Evolutionary conservation across 2,329 filamentous ascomycete species (phyloP).

Genomic region (Chaetomium globosum): DNA sequence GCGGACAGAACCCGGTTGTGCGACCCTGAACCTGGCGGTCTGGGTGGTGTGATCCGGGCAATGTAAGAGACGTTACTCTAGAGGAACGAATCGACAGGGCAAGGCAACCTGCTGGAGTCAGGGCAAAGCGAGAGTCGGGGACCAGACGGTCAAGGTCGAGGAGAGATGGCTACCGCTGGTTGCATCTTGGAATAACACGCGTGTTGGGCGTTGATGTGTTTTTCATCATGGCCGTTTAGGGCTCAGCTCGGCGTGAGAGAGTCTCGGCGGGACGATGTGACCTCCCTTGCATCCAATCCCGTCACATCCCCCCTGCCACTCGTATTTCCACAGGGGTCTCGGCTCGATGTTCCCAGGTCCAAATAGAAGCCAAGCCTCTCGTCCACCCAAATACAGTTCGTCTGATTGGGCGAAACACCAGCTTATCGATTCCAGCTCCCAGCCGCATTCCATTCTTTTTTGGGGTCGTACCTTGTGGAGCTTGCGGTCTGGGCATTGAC

Average conservation of each 20-base stretch:
- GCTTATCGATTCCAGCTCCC: conserved; percentile 20
- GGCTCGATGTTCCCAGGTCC: conserved; percentile 11
- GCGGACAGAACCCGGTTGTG: conserved; percentile 7
- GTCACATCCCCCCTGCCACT: conserved; percentile 19
- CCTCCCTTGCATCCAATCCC: background rate
- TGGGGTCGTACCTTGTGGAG: conserved; percentile 6
- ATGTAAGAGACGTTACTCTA: background rate
- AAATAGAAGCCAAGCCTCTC: conserved; percentile 10
- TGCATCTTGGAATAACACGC: background rate
- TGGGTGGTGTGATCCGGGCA: background rate
- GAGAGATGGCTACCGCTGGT: conserved; percentile 1
- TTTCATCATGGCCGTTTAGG: conserved; percentile 6
- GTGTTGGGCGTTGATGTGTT: conserved; percentile 18
- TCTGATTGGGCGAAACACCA: conserved; percentile 16
- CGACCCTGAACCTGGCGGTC: background rate
- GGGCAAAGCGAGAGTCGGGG: conserved; percentile 18
- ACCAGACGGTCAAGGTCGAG: conserved; percentile 17
- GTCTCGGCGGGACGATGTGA: conserved; percentile 21
- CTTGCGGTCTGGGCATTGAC: conserved; percentile 2
- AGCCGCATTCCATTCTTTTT: conserved; percentile 20
- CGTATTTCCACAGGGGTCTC: conserved; percentile 23
- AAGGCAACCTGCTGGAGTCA: background rate
- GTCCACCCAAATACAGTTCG: background rate
- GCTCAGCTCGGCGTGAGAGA: conserved; percentile 5
- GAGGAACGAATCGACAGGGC: background rate